These are phyloP conservation scores for Sarocladium oryzae DNA, from an alignment of 2,329 filamentous ascomycete species.

Conservation along the genomic window DNA sequence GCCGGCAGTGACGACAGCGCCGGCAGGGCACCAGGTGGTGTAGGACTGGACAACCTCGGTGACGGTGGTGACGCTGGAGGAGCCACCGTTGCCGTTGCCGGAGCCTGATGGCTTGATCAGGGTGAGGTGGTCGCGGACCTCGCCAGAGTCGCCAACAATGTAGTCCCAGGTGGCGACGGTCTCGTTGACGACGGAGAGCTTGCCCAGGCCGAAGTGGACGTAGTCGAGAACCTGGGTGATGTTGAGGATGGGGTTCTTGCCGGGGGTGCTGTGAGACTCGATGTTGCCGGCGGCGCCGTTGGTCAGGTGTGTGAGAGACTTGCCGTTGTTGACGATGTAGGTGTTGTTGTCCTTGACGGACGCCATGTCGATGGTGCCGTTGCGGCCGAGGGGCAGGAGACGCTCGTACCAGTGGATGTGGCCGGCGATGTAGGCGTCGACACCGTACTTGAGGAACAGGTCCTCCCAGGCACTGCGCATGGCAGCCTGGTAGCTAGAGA, in stretches of 20 bases:
- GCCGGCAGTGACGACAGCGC: slow-evolving; percentile 58
- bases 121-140: slow-evolving; percentile 1
- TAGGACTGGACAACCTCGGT: slow-evolving; percentile 61
- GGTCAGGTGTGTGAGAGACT: slow-evolving; percentile 11
- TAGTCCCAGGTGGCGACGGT: slow-evolving; percentile 5
- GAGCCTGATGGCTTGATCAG: background rate
- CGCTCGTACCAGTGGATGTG: slow-evolving; percentile 54
- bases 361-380: slow-evolving; percentile 17
- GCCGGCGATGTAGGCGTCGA: slow-evolving; percentile 50
- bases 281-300: slow-evolving; percentile 8
- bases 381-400: slow-evolving; percentile 28
- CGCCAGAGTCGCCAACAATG: background rate
- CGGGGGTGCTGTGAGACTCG: slow-evolving; percentile 1
- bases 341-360: slow-evolving; percentile 28
- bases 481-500: slow-evolving; percentile 36
- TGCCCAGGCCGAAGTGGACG: background rate
- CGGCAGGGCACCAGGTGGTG: slow-evolving; percentile 66
- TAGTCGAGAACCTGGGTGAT: slow-evolving; percentile 5
- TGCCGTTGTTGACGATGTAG: slow-evolving; percentile 27
- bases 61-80: slow-evolving; percentile 38
- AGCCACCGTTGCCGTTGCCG: background rate
- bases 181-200: slow-evolving; percentile 3
- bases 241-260: background rate
- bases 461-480: slow-evolving; percentile 43
- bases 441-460: slow-evolving; percentile 48